These are phyloP conservation scores for Berkeleyomyces rouxiae DNA, from an alignment of 2,329 filamentous ascomycete species.

Conservation along the genomic window DNA sequence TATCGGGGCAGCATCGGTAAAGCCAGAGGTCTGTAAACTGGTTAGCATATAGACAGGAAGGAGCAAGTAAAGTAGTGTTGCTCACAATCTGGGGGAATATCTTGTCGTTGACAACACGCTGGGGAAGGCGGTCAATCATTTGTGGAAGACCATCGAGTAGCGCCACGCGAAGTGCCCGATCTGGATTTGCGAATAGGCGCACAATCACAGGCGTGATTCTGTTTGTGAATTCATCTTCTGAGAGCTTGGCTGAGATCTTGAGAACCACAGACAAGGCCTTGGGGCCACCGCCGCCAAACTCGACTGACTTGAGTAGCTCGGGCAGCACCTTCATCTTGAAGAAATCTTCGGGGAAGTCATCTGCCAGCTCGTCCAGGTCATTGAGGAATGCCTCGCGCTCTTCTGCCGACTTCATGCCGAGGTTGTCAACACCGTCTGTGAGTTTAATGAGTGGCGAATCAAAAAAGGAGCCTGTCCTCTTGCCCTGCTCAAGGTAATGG, in stretches of 20 bases:
- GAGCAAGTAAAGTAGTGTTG: background rate
- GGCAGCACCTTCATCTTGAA: constrained; percentile 95
- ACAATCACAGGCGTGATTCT: constrained; percentile 76
- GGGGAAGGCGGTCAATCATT: constrained; percentile 81
- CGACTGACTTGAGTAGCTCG: constrained; percentile 94
- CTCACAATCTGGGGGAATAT: constrained; percentile 84
- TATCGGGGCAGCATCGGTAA: constrained; percentile 77
- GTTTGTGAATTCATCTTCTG: constrained; percentile 74
- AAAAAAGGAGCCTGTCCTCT: constrained; percentile 70
- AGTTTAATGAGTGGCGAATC: constrained; percentile 83
- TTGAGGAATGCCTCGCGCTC: constrained; percentile 73
- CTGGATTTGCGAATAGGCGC: constrained; percentile 75
- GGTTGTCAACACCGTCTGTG: constrained; percentile 79
- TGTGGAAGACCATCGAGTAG: constrained; percentile 72
- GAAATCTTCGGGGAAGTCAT: constrained; percentile 95
- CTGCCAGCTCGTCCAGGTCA: constrained; percentile 69
- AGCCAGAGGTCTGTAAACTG: constrained; percentile 58
- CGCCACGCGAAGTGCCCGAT: constrained; percentile 81
- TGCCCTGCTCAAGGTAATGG: constrained; percentile 81
- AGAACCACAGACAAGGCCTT: constrained; percentile 79
- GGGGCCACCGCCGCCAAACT: constrained; percentile 88
- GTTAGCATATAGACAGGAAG: background rate
- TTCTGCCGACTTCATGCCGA: constrained; percentile 70
- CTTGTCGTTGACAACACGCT: constrained; percentile 85
- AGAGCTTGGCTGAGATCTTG: constrained; percentile 76